Evolutionary conservation across 495 filamentous ascomycete genomes (phyloP), one percentile per base, ranked within the genome.

Genomic region (Penicillium manginii): DNA sequence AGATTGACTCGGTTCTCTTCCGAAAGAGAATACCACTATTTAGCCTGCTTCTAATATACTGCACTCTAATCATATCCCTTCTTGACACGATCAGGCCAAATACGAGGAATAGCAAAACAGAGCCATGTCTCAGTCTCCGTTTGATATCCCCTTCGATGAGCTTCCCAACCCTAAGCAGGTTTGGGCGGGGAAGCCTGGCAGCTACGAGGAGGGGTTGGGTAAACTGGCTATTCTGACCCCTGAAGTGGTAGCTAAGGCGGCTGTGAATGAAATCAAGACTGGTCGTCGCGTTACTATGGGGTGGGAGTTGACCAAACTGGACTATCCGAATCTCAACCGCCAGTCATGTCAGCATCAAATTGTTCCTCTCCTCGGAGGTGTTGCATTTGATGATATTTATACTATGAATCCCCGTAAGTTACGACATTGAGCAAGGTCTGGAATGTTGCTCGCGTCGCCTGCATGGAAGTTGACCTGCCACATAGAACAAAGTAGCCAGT

Each of bases 401-500:
- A 78, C 76, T 5, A 75, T 91, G 69, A 91, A 91, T 65, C 90
- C 88, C 1, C 88, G 71, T 73, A 60, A 55, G 67, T 60, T 29
- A 29, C 26, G 9, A 29, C 26, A 7, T 7, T 29, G 9, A 29
- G 6, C 26, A 0, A 8, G 9, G 6, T 29, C 26, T 29, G 26
- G 26, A 8, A 5, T 29, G 6, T 29, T 29, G 6, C 26, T 29
- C 31, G 17, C 17, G 43, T 3, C 18, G 12, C 26, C 23, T 47
- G 3, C 11, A 15, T 53, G 35, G 11, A 26, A 42, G 39, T 49
- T 55, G 29, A 63, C 40, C 10, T 2, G 2, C 17, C 11, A 11
- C 19, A 18, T 53, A 73, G 70, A 91, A 67, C 80, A 81, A 65
- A 83, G 84, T 55, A 87, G 84, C 23, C 88, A 91, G 68, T 91